A percentile compares a stretch with the other conserved stretches of the same genome.
phyloP scores from a whole-genome alignment of 2,329 filamentous ascomycete genomes.

The Phialophora verrucosa region DNA sequence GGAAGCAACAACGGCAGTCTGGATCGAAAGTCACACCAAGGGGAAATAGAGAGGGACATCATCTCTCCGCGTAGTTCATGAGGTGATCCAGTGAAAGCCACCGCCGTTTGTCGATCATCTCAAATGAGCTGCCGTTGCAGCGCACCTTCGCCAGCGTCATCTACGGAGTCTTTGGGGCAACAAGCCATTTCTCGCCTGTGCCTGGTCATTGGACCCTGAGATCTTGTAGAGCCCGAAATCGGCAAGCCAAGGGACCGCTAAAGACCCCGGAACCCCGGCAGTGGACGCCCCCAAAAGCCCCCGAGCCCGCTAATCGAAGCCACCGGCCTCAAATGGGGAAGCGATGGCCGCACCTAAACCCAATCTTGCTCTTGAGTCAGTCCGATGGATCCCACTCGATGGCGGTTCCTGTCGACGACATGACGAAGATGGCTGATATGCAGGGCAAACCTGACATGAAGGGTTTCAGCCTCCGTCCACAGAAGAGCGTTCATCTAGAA shows the following conservation, averaged over 20 bases:
- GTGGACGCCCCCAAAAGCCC: constrained; percentile 2
- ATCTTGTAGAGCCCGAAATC: constrained; percentile 10
- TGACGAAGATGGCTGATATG: constrained; percentile 6
- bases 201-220: constrained; percentile 15
- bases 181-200: background rate
- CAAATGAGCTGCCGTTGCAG: background rate
- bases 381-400: background rate
- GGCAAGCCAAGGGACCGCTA: background rate
- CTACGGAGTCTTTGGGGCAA: background rate
- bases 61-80: background rate
- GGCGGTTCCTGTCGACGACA: background rate
- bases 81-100: background rate
- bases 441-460: constrained; percentile 1
- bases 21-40: constrained; percentile 2
- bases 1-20: constrained; percentile 4
- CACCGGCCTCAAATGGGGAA: constrained; percentile 6
- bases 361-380: background rate
- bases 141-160: background rate
- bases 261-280: constrained; percentile 8
- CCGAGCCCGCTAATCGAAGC: constrained; percentile 3
- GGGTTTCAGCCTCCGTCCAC: background rate
- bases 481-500: background rate
- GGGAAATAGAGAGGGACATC: background rate
- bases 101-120: background rate
- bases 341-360: constrained; percentile 8